Percentiles rank a stretch among this genome's conserved stretches.
These are phyloP conservation scores for Daldinia grandis DNA, from an alignment of 495 filamentous ascomycete genomes.

Conservation along the genomic window DNA sequence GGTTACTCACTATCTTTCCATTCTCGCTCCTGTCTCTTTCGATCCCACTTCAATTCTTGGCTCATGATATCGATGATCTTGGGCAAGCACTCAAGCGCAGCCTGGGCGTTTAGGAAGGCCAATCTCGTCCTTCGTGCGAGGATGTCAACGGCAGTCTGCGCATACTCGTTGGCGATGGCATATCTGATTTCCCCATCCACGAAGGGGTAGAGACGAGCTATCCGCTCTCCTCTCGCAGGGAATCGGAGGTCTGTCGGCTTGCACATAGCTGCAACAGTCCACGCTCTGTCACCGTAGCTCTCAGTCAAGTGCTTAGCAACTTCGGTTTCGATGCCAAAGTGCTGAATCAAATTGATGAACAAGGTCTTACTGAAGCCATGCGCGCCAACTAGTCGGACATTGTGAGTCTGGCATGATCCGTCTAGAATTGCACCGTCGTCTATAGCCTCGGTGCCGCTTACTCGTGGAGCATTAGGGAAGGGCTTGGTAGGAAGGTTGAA, in stretches of 20 bases:
- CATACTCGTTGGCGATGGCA: slow-evolving; percentile 89
- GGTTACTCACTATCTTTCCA: slow-evolving; percentile 74
- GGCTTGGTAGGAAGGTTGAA: slow-evolving; percentile 76
- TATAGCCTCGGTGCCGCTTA: slow-evolving; percentile 79
- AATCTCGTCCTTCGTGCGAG: slow-evolving; percentile 86
- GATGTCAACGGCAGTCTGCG: slow-evolving; percentile 92
- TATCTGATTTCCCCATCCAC: slow-evolving; percentile 97
- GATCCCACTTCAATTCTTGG: slow-evolving; percentile 85
- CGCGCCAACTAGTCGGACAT: slow-evolving; percentile 87
- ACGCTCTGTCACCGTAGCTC: slow-evolving; percentile 94
- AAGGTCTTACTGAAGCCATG: slow-evolving; percentile 95
- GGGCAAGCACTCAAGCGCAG: slow-evolving; percentile 89
- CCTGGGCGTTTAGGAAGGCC: slow-evolving; percentile 95
- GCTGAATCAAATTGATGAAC: slow-evolving; percentile 98
- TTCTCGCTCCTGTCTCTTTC: slow-evolving; percentile 76
- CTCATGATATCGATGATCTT: slow-evolving; percentile 92
- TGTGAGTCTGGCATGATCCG: slow-evolving; percentile 90
- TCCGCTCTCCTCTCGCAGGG: slow-evolving; percentile 84
- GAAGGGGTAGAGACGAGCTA: slow-evolving; percentile 87
- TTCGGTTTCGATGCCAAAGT: slow-evolving; percentile 94
- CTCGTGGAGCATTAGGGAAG: slow-evolving; percentile 68
- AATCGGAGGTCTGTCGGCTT: slow-evolving; percentile 83
- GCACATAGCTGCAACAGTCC: slow-evolving; percentile 90
- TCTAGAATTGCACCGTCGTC: slow-evolving; percentile 80
- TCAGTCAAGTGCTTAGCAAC: slow-evolving; percentile 90